A percentile compares a stretch with the other conserved stretches of the same genome.
Evolutionary conservation across 148 eudicot species (phyloP).

Genomic region (Linanthus parryae): DNA sequence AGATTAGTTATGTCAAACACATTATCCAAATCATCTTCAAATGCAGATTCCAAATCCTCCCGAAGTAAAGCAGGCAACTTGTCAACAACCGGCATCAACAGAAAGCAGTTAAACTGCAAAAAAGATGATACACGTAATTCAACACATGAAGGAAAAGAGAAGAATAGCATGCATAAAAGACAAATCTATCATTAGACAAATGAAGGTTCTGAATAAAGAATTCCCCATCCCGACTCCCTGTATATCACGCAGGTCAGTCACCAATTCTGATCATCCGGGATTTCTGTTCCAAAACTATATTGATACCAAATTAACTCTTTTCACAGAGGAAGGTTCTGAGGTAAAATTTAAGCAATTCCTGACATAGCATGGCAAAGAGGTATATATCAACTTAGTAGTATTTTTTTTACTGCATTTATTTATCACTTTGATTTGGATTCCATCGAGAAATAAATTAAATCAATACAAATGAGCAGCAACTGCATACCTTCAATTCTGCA

Average conservation of each 20-base stretch:
- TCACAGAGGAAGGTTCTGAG: no score
- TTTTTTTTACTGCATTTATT: neutral
- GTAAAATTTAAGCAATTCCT: no score
- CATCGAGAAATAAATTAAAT: neutral
- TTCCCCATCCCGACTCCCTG: no score
- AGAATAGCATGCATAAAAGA: no score
- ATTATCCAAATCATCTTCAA: conserved; percentile 67
- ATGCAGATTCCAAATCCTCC: conserved; percentile 72
- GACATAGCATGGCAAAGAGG: no score
- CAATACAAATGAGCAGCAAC: neutral
- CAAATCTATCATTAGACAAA: no score
- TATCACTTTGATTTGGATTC: neutral
- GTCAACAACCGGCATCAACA: conserved; percentile 94
- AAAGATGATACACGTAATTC: neutral
- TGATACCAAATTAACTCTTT: no score
- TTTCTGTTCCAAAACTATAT: no score
- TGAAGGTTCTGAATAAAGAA: no score
- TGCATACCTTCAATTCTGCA: conserved; percentile 74
- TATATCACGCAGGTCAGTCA: no score
- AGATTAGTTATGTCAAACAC: conserved; percentile 64
- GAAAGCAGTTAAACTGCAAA: conserved; percentile 91
- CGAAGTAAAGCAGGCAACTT: conserved; percentile 89
- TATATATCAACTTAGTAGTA: no score
- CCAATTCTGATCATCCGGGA: no score
- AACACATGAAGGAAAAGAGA: neutral